Conservation (phyloP, 2,329 filamentous ascomycete genomes). For the Plectosphaerella plurivora region DNA sequence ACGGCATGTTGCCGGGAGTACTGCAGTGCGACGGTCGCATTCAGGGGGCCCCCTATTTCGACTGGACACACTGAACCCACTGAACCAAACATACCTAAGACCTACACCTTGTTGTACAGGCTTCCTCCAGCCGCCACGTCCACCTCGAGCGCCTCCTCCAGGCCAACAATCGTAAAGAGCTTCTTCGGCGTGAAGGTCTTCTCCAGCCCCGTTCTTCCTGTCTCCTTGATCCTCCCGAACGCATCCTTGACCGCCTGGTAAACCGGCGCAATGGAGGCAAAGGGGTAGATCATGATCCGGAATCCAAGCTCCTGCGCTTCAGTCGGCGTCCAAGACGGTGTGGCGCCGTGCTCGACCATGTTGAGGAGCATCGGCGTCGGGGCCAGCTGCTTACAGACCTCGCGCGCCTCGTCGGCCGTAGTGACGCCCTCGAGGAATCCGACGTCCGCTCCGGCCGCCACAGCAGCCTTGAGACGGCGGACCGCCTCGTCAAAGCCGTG, state of each 20-base stretch:
- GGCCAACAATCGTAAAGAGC: constrained; percentile 47
- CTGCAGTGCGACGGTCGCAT: too few species aligned
- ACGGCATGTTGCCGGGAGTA: too few species aligned
- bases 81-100: not conserved
- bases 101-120: constrained; percentile 7
- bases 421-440: constrained; percentile 56
- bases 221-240: constrained; percentile 29
- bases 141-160: constrained; percentile 45
- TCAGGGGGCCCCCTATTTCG: too few species aligned
- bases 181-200: constrained; percentile 39
- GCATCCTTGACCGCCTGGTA: constrained; percentile 35
- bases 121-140: constrained; percentile 23
- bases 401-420: constrained; percentile 41
- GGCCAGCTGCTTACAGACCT: constrained; percentile 40
- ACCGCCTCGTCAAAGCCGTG: constrained; percentile 55
- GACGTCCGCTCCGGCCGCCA: constrained; percentile 53
- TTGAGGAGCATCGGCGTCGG: constrained; percentile 51
- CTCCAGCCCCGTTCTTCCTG: constrained; percentile 30
- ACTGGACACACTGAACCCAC: too few species aligned
- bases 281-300: constrained; percentile 54
- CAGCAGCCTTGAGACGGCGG: constrained; percentile 41
- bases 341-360: constrained; percentile 51
- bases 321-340: constrained; percentile 45
- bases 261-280: constrained; percentile 41
- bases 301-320: constrained; percentile 54